Evolutionary conservation across 306 rosid species (phyloP).

Genomic region (Fragaria nilgerrensis): DNA sequence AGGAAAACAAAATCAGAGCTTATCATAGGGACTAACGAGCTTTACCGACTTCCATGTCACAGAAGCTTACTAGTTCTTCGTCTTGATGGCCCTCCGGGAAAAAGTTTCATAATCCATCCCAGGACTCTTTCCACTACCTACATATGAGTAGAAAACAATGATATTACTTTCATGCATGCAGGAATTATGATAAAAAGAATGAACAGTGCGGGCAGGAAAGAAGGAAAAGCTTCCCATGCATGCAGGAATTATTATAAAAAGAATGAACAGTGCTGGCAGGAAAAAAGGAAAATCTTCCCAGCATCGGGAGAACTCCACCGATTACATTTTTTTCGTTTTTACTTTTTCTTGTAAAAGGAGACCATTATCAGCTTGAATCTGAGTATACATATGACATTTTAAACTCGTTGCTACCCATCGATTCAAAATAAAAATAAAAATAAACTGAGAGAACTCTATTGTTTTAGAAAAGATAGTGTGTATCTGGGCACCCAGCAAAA

Average conservation of each 20-base stretch:
- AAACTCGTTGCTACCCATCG: no score
- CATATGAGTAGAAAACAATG: not conserved
- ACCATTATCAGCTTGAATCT: not conserved
- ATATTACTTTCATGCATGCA: not conserved
- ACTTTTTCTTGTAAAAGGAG: not conserved
- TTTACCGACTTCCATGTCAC: conserved; percentile 38
- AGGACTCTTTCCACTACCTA: conserved; percentile 96
- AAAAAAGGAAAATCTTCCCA: not conserved
- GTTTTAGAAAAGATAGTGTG: not conserved
- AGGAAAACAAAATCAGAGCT: conserved; percentile 33
- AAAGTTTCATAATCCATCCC: conserved; percentile 99
- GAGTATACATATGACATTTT: not conserved
- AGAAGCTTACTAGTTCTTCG: conserved; percentile 93
- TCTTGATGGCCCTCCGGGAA: conserved; percentile 90
- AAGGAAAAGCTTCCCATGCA: not conserved
- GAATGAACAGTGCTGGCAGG: not conserved
- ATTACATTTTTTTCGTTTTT: not conserved
- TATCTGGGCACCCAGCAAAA: not conserved
- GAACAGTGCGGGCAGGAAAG: not conserved
- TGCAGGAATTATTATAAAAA: no score
- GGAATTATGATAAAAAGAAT: not conserved
- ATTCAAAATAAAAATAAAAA: not conserved
- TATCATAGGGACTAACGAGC: conserved; percentile 20
- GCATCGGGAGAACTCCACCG: not conserved
- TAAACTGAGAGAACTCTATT: not conserved